Evolutionary conservation across 2,329 filamentous ascomycete genomes (phyloP), one percentile per base, ranked within the genome.

Genomic region (Dichotomopilus funicola): DNA sequence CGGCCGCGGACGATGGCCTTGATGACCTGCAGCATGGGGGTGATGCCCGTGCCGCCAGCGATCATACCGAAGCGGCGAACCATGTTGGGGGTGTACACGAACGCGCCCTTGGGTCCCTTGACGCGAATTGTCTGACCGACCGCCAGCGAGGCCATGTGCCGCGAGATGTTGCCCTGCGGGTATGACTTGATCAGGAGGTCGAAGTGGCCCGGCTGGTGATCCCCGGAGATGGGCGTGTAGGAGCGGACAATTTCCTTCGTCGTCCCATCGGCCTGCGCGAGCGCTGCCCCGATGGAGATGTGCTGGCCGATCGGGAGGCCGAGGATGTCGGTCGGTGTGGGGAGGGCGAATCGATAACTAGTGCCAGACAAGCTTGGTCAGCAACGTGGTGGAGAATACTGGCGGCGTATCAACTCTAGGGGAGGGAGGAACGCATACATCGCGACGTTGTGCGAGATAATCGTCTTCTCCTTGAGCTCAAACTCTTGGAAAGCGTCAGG

Each of bases 161-260:
- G 91, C 72, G 89, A 95, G 79, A 99, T 97, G 78, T 97, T 97
- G 66, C 94, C 94, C 64, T 90, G 91, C 2, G 91, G 90, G 76
- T 99, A 99, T 33, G 91, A 91, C 80, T 99, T 99, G 80, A 99
- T 91, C 66, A 99, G 83, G 58, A 99, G 86, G 73, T 97, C 94
- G 73, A 99, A 91, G 80, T 89, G 87, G 71, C 94, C 94, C 54
- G 87, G 85, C 70, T 91, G 86, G 71, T 92, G 85, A 75, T 95
- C 91, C 64, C 88, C 90, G 45, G 88, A 91, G 71, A 95, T 90
- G 57, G 91, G 91, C 9, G 91, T 96, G 78, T 96, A 96, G 27
- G 89, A 95, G 67, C 91, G 88, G 53, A 95, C 85, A 62, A 95
- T 86, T 69, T 95, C 88, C 75, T 94, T 92, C 63, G 78, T 78